Conservation (phyloP, 768 basidiomycete species). For the Phanerochaete sordida region DNA sequence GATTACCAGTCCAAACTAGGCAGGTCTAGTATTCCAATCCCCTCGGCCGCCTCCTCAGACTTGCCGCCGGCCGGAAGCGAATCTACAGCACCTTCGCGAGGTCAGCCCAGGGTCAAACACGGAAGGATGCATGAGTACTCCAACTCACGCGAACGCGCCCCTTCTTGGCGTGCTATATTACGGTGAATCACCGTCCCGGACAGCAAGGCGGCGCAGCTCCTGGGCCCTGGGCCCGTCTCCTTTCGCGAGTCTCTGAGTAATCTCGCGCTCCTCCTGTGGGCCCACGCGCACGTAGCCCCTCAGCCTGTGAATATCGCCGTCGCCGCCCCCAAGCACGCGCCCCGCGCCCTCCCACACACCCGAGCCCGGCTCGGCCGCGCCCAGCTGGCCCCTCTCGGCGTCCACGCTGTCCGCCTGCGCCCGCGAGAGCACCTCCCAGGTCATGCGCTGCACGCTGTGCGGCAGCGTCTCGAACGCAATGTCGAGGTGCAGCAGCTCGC, state of each 20-base stretch:
- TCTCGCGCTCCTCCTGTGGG: background rate
- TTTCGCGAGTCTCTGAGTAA: background rate
- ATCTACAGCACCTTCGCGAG: background rate
- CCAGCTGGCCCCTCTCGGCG: background rate
- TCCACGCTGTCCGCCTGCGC: background rate
- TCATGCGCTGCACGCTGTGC: background rate
- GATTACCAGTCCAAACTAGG: background rate
- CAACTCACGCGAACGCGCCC: too few relatives aligned
- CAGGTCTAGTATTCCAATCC: background rate
- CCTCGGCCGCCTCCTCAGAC: too few relatives aligned
- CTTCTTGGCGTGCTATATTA: too few relatives aligned
- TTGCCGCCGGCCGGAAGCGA: background rate
- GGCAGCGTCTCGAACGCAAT: conserved; percentile 35
- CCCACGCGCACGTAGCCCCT: background rate
- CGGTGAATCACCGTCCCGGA: background rate
- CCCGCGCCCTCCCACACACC: conserved; percentile 1
- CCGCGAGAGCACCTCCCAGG: conserved; percentile 11
- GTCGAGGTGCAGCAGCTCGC: conserved; percentile 35
- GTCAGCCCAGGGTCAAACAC: too few relatives aligned
- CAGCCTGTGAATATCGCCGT: background rate
- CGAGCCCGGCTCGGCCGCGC: background rate
- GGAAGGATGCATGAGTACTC: too few relatives aligned
- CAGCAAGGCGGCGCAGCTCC: background rate
- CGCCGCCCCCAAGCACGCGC: conserved; percentile 1
- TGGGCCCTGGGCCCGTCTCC: background rate